phyloP scores from a whole-genome alignment of 495 filamentous ascomycete genomes.

The Usnea hakonensis region DNA sequence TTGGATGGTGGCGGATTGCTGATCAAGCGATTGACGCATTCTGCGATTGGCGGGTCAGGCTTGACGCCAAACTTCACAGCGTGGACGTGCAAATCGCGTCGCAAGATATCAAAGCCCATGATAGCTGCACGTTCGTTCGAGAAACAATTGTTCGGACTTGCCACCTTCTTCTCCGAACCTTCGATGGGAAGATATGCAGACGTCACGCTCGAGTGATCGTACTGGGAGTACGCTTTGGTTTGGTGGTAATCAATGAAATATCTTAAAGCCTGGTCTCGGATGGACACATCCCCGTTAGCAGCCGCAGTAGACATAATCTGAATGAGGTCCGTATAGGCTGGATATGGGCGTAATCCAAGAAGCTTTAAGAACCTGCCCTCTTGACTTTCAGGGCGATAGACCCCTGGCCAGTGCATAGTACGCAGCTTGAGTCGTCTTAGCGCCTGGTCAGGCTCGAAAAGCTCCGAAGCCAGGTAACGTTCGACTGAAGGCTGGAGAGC shows the following conservation, averaged over 20 bases:
- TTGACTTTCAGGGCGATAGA: conserved; percentile 49
- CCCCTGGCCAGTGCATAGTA: conserved; percentile 78
- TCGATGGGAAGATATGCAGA: conserved; percentile 68
- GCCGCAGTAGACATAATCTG: conserved; percentile 60
- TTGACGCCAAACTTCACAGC: conserved; percentile 75
- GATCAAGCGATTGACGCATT: conserved; percentile 63
- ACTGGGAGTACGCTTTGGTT: conserved; percentile 60
- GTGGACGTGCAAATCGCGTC: conserved; percentile 63
- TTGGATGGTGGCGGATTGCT: conserved; percentile 58
- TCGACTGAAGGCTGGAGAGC: conserved; percentile 35
- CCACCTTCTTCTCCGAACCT: conserved; percentile 51
- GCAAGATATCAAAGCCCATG: conserved; percentile 71
- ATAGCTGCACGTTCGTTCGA: conserved; percentile 68
- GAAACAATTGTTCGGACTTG: conserved; percentile 70
- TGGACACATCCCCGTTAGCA: conserved; percentile 43
- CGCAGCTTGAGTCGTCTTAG: conserved; percentile 63
- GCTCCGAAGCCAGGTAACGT: conserved; percentile 71
- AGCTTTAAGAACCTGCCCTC: conserved; percentile 66
- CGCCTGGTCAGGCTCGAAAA: conserved; percentile 73
- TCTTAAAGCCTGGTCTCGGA: conserved; percentile 60
- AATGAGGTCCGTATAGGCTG: conserved; percentile 61
- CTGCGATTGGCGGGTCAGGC: conserved; percentile 65
- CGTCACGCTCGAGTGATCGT: conserved; percentile 47
- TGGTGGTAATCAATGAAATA: conserved; percentile 79
- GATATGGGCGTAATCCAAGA: conserved; percentile 64